phyloP scores from a whole-genome alignment of 352 stramenopile genomes.

The Globisporangium megalacanthum region DNA sequence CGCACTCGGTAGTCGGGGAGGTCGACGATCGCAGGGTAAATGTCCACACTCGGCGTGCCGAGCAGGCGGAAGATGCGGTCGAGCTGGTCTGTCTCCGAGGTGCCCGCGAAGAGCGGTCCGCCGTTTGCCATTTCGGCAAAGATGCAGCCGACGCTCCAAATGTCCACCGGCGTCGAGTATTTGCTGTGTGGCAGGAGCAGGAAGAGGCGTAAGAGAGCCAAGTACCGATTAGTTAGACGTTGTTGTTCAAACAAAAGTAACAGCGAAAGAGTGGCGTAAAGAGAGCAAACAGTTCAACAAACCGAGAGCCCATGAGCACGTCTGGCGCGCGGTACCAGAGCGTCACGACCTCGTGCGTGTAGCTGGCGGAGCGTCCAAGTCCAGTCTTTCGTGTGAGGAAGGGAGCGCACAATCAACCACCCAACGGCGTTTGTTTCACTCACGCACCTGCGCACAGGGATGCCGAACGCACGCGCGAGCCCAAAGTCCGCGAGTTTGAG shows the following conservation, averaged over 20 bases:
- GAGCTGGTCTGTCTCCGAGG: constrained; percentile 96
- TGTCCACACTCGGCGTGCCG: constrained; percentile 91
- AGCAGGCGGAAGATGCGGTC: constrained; percentile 97
- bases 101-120: constrained; percentile 94
- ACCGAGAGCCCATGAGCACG: constrained; percentile 95
- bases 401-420: too few species aligned
- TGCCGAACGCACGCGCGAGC: constrained; percentile 98
- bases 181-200: constrained; percentile 49
- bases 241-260: too few species aligned
- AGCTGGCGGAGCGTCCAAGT: too few species aligned
- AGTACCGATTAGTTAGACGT: neutral
- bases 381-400: too few species aligned
- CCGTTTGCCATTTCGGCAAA: constrained; percentile 96
- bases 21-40: constrained; percentile 96
- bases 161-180: constrained; percentile 99
- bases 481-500: constrained; percentile 99
- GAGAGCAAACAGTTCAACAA: constrained; percentile 9
- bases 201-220: neutral
- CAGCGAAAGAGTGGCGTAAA: neutral
- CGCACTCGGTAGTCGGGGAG: constrained; percentile 95
- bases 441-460: constrained; percentile 93
- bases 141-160: constrained; percentile 99
- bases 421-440: too few species aligned
- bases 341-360: constrained; percentile 95
- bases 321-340: constrained; percentile 95